phyloP scores from a whole-genome alignment of 805 yeast species.

The Zygosaccharomyces rouxii region DNA sequence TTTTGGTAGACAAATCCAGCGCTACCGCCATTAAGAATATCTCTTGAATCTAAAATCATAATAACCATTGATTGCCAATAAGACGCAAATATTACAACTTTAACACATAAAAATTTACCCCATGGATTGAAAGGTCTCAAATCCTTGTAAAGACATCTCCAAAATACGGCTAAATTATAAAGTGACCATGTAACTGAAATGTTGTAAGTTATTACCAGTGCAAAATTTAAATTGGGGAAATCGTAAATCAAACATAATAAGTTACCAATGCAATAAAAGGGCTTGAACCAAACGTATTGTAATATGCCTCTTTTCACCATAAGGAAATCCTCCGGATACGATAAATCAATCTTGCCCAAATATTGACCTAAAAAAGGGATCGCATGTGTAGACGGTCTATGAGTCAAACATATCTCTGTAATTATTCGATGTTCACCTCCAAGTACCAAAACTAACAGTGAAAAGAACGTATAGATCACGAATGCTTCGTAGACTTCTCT shows the following conservation, averaged over 20 bases:
- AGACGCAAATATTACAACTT: slow-evolving; percentile 92
- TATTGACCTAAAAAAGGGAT: slow-evolving; percentile 47
- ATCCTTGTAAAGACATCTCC: slow-evolving; percentile 84
- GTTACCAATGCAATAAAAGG: slow-evolving; percentile 60
- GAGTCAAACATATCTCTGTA: slow-evolving; percentile 60
- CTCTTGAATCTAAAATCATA: slow-evolving; percentile 47
- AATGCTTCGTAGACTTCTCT: slow-evolving; percentile 94
- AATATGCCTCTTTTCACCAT: slow-evolving; percentile 76
- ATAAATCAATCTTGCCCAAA: slow-evolving; percentile 63
- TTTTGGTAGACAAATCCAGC: slow-evolving; percentile 66
- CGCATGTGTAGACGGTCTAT: slow-evolving; percentile 64
- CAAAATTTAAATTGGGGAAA: slow-evolving; percentile 44
- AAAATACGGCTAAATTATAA: slow-evolving; percentile 81
- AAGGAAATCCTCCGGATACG: slow-evolving; percentile 78
- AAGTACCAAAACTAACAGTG: slow-evolving; percentile 71
- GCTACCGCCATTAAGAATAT: slow-evolving; percentile 37
- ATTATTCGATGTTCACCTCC: slow-evolving; percentile 89
- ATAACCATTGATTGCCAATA: slow-evolving; percentile 88
- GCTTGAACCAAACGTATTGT: slow-evolving; percentile 95
- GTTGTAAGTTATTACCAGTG: slow-evolving; percentile 69
- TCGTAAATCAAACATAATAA: slow-evolving; percentile 45
- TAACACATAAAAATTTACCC: slow-evolving; percentile 90
- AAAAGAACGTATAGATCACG: slow-evolving; percentile 88
- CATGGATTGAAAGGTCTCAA: slow-evolving; percentile 78
- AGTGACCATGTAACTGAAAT: slow-evolving; percentile 74